Base-by-base conservation (phyloP, 768 basidiomycete species). In the Suillus placidus region DNA sequence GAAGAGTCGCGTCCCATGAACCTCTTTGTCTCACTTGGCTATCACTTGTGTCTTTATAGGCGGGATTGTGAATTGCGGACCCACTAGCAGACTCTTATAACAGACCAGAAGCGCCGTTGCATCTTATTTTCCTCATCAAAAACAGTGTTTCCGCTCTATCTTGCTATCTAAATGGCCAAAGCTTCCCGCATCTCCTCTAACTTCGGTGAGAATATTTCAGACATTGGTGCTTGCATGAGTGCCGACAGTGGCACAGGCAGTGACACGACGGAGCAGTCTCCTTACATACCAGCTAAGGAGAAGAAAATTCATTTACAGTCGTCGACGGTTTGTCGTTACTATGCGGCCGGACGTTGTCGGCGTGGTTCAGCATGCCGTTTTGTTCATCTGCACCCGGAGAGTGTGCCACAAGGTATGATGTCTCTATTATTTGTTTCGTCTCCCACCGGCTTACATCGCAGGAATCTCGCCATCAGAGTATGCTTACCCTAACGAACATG, bases 321-420 rank as follows among this genome's bases (percentile, higher is more conserved):
- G 18, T 32, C 49, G 3, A 35, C 57, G 6, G 16, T 65, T 37
- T 77, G 76, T 63, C 66, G 76, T 67, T 77, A 73, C 63, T 70
- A 72, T 35, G 69, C 67, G 47, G 55, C 69, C 2, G 72, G 74
- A 26, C 66, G 58, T 6, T 78, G 77, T 37, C 72, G 75, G 38
- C 77, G 74, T 43, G 77, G 75, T 32, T 60, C 69, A 26, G 49
- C 57, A 7, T 78, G 76, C 66, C 72, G 71, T 1, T 77, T 78
- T 66, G 30, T 60, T 35, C 76, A 77, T 52, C 3, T 45, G 18
- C 51, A 66, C 23, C 54, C 34, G 63, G 9, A 61, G 26, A 32
- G 18, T 32, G 38, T 42, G 30, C 26, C 12, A 12, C 40, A 42
- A 60, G 40, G 58, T 42, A 42, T 42, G 58, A 12, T 30, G 7